Percentiles rank a stretch among this genome's conserved stretches.
Conservation (phyloP, 1,284 basidiomycete species). For the Polyporus tsugae region DNA sequence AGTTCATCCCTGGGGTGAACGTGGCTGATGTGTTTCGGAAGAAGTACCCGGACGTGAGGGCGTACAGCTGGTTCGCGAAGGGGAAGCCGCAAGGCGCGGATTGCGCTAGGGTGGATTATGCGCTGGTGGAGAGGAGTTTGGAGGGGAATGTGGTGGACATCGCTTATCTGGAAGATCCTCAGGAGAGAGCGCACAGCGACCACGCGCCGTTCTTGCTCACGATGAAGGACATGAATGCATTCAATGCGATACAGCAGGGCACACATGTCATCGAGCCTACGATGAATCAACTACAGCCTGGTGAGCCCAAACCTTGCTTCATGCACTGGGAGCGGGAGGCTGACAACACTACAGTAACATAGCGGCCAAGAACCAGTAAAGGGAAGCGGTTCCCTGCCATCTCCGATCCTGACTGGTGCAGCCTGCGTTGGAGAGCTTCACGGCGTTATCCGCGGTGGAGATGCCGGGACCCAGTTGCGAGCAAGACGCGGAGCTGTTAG, state of each 20-base stretch:
- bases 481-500: slow-evolving; percentile 10
- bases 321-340: background rate
- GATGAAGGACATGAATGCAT: slow-evolving; percentile 30
- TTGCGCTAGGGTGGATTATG: slow-evolving; percentile 39
- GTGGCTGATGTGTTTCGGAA: slow-evolving; percentile 38
- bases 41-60: slow-evolving; percentile 29
- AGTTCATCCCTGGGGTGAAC: slow-evolving; percentile 33
- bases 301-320: slow-evolving; percentile 2
- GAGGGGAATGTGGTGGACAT: slow-evolving; percentile 32
- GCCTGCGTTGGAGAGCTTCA: slow-evolving; percentile 24
- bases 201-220: slow-evolving; percentile 37
- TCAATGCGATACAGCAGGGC: background rate
- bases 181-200: slow-evolving; percentile 39
- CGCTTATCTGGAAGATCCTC: slow-evolving; percentile 35
- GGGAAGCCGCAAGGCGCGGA: slow-evolving; percentile 40
- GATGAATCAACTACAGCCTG: background rate
- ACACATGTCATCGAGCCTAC: background rate
- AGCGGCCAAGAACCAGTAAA: slow-evolving; percentile 19
- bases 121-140: slow-evolving; percentile 34
- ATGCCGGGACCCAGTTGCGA: slow-evolving; percentile 24
- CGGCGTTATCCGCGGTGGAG: slow-evolving; percentile 15
- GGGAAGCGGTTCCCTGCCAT: slow-evolving; percentile 8
- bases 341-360: slow-evolving; percentile 22
- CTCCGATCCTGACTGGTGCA: background rate
- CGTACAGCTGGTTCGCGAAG: slow-evolving; percentile 41